A percentile compares a stretch with the other conserved stretches of the same genome.
phyloP scores from a whole-genome alignment of 306 rosid species.

The Pachyrhizus erosus region DNA sequence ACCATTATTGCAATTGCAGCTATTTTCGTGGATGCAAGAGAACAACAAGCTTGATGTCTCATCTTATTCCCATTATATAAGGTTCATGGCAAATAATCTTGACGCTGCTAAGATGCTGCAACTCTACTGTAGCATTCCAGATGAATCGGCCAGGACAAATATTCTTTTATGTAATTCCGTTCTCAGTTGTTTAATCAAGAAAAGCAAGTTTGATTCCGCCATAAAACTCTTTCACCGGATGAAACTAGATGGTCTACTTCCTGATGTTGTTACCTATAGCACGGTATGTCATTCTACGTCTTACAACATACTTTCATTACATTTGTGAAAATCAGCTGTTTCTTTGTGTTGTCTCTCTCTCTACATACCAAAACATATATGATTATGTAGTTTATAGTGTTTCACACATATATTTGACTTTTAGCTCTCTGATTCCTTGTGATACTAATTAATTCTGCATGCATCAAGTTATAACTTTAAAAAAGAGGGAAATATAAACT shows the following conservation, averaged over 20 bases:
- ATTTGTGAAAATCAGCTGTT: constrained; percentile 1
- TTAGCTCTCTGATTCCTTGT: neutral
- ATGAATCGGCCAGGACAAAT: constrained; percentile 61
- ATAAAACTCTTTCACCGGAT: constrained; percentile 72
- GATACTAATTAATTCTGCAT: neutral
- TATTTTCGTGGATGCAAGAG: constrained; percentile 91
- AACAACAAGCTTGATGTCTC: constrained; percentile 64
- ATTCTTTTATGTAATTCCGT: constrained; percentile 75
- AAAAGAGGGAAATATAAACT: neutral
- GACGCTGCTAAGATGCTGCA: constrained; percentile 68
- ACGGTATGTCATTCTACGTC: constrained; percentile 60
- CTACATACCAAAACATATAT: neutral
- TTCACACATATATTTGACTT: neutral
- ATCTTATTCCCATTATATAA: constrained; percentile 74
- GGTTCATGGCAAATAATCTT: constrained; percentile 70
- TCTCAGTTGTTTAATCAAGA: constrained; percentile 71
- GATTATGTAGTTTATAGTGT: neutral
- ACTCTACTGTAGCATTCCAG: constrained; percentile 67
- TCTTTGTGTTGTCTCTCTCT: neutral
- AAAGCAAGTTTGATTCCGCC: constrained; percentile 67
- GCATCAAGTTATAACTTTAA: neutral
- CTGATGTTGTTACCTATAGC: constrained; percentile 87
- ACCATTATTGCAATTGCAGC: constrained; percentile 71
- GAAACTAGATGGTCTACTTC: constrained; percentile 75
- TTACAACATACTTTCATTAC: neutral